These are phyloP conservation scores for Lasiodiplodia gonubiensis DNA, from an alignment of 2,329 filamentous ascomycete species.

Conservation along the genomic window DNA sequence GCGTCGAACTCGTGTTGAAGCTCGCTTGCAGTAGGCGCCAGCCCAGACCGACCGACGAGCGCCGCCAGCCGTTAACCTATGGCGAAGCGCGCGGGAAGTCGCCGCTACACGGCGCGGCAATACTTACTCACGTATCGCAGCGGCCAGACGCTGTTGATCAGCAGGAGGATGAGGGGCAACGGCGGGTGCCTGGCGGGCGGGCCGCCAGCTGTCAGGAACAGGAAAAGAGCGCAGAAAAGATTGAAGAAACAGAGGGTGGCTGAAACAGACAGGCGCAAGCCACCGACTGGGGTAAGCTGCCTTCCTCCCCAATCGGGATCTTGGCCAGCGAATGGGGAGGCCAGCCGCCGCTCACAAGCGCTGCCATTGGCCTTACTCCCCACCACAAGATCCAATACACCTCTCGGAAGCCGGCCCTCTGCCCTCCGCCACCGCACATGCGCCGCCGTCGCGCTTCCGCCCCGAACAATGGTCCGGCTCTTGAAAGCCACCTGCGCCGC, in stretches of 20 bases:
- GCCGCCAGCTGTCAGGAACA: slow-evolving; percentile 9
- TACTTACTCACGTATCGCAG: not conserved
- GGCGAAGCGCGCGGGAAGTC: slow-evolving; percentile 19
- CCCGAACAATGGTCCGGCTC: not conserved
- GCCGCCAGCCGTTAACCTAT: not conserved
- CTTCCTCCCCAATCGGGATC: not conserved
- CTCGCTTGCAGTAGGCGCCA: slow-evolving; percentile 14
- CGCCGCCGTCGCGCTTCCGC: not conserved
- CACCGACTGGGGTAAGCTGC: not conserved
- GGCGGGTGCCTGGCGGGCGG: not conserved
- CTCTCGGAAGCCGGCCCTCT: not conserved
- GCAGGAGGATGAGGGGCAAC: not conserved
- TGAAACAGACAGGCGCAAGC: slow-evolving; percentile 10
- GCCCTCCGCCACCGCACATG: not conserved
- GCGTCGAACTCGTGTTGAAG: not conserved
- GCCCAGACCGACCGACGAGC: not conserved
- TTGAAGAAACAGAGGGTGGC: not conserved
- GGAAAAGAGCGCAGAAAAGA: not conserved
- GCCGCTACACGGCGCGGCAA: slow-evolving; percentile 12
- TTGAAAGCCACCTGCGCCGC: slow-evolving; percentile 18
- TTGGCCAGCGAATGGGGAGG: not conserved
- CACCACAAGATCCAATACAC: not conserved
- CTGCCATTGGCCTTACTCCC: slow-evolving; percentile 1
- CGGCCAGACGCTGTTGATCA: not conserved
- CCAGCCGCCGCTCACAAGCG: not conserved